Conservation (phyloP, 352 stramenopile genomes). For the Phytopythium montanum region DNA sequence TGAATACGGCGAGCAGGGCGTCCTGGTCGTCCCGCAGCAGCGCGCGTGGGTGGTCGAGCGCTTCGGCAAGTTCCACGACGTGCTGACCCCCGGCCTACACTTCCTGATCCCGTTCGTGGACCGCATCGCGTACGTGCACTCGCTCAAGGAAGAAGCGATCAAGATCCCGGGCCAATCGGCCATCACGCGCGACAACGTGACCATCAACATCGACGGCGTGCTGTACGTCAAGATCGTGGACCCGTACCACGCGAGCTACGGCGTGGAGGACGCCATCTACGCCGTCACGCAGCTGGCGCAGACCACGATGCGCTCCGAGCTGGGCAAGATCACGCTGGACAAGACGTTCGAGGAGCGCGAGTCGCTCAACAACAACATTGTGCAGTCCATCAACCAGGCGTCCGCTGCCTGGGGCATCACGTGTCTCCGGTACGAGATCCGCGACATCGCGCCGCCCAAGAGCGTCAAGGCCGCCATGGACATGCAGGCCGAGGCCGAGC, state of each 20-base stretch:
- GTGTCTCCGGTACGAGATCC: slow-evolving; percentile 90
- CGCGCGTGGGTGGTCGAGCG: slow-evolving; percentile 89
- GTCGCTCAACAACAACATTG: slow-evolving; percentile 90
- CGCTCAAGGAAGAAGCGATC: slow-evolving; percentile 90
- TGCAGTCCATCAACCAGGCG: slow-evolving; percentile 90
- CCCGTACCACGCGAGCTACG: slow-evolving; percentile 88
- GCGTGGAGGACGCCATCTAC: slow-evolving; percentile 86
- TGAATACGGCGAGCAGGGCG: slow-evolving; percentile 40
- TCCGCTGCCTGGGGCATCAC: slow-evolving; percentile 89
- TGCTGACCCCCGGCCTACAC: slow-evolving; percentile 83
- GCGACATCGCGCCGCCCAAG: slow-evolving; percentile 84
- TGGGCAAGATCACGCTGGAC: slow-evolving; percentile 92
- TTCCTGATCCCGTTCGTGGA: slow-evolving; percentile 91
- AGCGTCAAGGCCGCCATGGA: slow-evolving; percentile 90
- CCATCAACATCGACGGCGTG: slow-evolving; percentile 90
- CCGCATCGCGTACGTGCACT: slow-evolving; percentile 90
- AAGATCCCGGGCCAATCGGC: slow-evolving; percentile 88
- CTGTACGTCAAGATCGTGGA: slow-evolving; percentile 91
- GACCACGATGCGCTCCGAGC: slow-evolving; percentile 90
- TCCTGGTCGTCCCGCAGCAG: slow-evolving; percentile 87
- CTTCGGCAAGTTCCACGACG: slow-evolving; percentile 89
- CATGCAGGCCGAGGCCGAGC: slow-evolving; percentile 91
- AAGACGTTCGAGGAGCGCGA: slow-evolving; percentile 93
- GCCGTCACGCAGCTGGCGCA: slow-evolving; percentile 90
- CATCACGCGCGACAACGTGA: slow-evolving; percentile 92